Percentiles rank a stretch among this genome's conserved stretches.
phyloP scores from a whole-genome alignment of 257 asterid species.

The Solanum habrochaites region DNA sequence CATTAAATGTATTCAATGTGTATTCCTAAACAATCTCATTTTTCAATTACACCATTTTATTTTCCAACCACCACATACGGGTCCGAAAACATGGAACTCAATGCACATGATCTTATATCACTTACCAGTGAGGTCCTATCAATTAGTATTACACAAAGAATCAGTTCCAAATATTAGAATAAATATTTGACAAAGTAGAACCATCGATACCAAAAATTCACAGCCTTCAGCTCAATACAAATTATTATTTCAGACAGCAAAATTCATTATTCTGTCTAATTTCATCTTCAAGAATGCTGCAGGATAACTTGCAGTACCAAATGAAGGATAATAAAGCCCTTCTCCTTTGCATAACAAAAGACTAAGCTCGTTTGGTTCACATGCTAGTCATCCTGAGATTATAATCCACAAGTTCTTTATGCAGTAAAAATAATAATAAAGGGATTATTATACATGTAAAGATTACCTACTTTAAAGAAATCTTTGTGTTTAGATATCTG shows the following conservation, averaged over 20 bases:
- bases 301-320: not conserved
- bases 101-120: not conserved
- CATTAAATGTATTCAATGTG: not conserved
- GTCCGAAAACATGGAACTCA: not conserved
- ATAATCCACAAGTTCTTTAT: not conserved
- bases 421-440: not conserved
- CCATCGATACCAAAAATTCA: not conserved
- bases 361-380: not conserved
- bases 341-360: not conserved
- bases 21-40: not conserved
- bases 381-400: not conserved
- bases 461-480: not conserved
- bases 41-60: not conserved
- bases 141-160: not conserved
- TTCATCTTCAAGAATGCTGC: not conserved
- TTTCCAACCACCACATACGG: not conserved
- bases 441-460: not conserved
- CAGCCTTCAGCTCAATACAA: not conserved
- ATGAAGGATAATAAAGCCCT: not conserved
- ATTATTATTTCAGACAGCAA: not conserved
- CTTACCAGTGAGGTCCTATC: not conserved
- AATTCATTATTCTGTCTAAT: not conserved
- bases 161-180: not conserved
- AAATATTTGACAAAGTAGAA: not conserved
- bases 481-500: not conserved